Evolutionary conservation across 176 grass and related monocot species (phyloP).

Genomic region (Carex scoparia): DNA sequence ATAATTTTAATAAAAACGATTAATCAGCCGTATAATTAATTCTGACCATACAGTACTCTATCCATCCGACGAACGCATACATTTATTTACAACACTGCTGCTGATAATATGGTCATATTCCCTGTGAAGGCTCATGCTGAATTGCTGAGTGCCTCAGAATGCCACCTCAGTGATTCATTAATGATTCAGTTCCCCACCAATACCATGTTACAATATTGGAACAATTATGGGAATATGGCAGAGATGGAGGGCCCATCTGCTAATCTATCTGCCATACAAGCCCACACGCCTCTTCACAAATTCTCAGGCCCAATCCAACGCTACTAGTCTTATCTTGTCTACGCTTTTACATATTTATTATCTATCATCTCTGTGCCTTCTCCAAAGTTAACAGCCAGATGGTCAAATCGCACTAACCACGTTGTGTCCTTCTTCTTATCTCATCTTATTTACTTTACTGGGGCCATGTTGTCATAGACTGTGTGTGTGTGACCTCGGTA

Average conservation of each 20-base stretch:
- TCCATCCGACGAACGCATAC: too few relatives aligned
- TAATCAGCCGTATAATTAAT: too few relatives aligned
- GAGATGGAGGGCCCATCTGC: constrained; percentile 7
- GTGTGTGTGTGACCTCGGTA: too few relatives aligned
- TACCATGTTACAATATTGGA: constrained; percentile 11
- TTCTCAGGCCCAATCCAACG: not conserved
- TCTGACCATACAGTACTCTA: too few relatives aligned
- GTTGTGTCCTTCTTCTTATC: too few relatives aligned
- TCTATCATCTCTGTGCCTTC: not conserved
- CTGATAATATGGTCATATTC: too few relatives aligned
- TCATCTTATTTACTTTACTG: too few relatives aligned
- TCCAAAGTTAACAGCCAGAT: constrained; percentile 26
- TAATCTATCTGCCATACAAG: constrained; percentile 17
- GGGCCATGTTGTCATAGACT: too few relatives aligned
- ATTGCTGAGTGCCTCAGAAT: not conserved
- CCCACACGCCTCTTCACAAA: constrained; percentile 2
- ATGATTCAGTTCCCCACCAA: constrained; percentile 8
- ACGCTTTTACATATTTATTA: not conserved
- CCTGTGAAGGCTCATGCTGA: too few relatives aligned
- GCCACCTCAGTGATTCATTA: not conserved
- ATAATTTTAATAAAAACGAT: too few relatives aligned
- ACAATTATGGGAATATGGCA: constrained; percentile 18
- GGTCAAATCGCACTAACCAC: constrained; percentile 9
- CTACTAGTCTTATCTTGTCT: constrained; percentile 21
- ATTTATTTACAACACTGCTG: too few relatives aligned